Evolutionary conservation across 2,329 filamentous ascomycete species (phyloP).

Genomic region (Diaporthe caulivora): DNA sequence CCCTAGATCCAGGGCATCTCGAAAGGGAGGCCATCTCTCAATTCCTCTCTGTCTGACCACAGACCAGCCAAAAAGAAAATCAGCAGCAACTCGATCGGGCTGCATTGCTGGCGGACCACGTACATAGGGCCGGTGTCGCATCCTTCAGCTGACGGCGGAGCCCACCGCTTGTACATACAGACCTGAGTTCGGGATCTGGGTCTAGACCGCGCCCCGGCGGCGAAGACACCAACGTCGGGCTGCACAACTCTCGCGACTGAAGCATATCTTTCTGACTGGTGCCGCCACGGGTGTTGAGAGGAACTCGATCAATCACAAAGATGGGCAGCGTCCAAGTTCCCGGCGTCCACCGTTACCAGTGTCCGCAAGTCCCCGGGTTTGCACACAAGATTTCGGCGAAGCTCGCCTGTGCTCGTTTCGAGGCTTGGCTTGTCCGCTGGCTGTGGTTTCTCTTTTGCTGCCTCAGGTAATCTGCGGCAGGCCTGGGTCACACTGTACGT

Average conservation of each 20-base stretch:
- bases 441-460: neutral
- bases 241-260: neutral
- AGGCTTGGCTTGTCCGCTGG: neutral
- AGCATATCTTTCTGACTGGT: neutral
- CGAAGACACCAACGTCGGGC: neutral
- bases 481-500: neutral
- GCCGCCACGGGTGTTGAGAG: neutral
- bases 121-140: neutral
- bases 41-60: neutral
- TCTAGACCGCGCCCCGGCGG: neutral
- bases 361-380: neutral
- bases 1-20: neutral
- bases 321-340: neutral
- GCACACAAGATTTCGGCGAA: neutral
- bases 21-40: neutral
- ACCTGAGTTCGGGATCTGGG: neutral
- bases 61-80: neutral
- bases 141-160: constrained; percentile 6
- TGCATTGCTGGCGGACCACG: neutral
- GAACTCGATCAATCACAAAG: neutral
- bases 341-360: neutral
- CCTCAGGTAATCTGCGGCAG: too few relatives aligned
- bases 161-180: neutral
- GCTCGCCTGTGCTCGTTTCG: neutral
- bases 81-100: neutral